Evolutionary conservation across 441 rosid species (phyloP).

Genomic region (Gossypium lobatum): DNA sequence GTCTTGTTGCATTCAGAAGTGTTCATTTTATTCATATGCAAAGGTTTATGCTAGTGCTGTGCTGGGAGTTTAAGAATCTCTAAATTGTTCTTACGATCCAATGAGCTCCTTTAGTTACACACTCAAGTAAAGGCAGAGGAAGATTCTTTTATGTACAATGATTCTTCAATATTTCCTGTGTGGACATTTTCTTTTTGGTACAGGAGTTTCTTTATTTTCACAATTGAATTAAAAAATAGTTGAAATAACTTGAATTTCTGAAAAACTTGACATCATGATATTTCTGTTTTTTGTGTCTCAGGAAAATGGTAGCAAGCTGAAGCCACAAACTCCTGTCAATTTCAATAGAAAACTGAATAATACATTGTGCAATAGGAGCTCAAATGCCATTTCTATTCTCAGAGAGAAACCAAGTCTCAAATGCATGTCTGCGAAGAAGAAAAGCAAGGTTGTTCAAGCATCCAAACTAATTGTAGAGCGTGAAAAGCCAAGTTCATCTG

Average conservation of each 20-base stretch:
- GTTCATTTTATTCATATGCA: background rate
- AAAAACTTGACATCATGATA: constrained; percentile 2
- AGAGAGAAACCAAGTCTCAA: constrained; percentile 21
- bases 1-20: background rate
- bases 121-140: background rate
- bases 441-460: constrained; percentile 16
- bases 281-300: constrained; percentile 17
- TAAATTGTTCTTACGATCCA: background rate
- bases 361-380: constrained; percentile 17
- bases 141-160: background rate
- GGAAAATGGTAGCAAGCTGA: constrained; percentile 24
- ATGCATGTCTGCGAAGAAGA: constrained; percentile 19
- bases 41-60: background rate
- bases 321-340: constrained; percentile 23
- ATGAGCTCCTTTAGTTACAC: background rate
- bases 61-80: background rate
- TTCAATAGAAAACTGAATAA: constrained; percentile 14
- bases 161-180: background rate
- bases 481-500: constrained; percentile 21
- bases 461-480: constrained; percentile 20
- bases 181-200: background rate
- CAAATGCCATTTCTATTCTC: constrained; percentile 9
- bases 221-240: background rate
- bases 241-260: background rate
- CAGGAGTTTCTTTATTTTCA: background rate